These are phyloP conservation scores for Ascocoryne sarcoides DNA, from an alignment of 2,329 filamentous ascomycete species.

Conservation along the genomic window DNA sequence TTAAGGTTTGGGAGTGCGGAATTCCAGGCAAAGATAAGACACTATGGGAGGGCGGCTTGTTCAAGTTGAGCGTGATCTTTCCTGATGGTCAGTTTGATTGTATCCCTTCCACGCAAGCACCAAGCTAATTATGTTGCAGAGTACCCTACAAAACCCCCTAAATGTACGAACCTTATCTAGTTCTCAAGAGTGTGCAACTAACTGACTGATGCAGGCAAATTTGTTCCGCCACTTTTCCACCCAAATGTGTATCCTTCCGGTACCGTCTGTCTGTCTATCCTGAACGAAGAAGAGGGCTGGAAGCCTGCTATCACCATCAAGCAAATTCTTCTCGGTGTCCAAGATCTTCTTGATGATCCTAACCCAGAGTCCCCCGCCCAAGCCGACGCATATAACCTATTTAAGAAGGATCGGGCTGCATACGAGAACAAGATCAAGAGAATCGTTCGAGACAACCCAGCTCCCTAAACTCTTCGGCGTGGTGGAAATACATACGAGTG, in stretches of 20 bases:
- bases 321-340: constrained; percentile 91
- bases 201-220: constrained; percentile 63
- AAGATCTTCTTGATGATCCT: constrained; percentile 90
- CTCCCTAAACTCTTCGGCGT: constrained; percentile 41
- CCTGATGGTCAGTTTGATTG: constrained; percentile 65
- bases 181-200: constrained; percentile 2
- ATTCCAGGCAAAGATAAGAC: constrained; percentile 96
- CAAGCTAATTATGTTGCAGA: constrained; percentile 45
- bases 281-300: constrained; percentile 98
- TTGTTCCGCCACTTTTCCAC: constrained; percentile 90
- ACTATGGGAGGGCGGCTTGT: constrained; percentile 94
- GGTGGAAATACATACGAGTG: background rate
- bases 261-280: constrained; percentile 91
- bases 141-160: constrained; percentile 96
- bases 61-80: constrained; percentile 88
- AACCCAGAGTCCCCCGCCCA: constrained; percentile 96
- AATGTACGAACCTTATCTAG: constrained; percentile 57
- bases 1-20: constrained; percentile 95
- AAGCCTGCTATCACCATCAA: constrained; percentile 98
- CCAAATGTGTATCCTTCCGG: constrained; percentile 98
- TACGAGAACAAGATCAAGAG: constrained; percentile 85
- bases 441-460: constrained; percentile 83
- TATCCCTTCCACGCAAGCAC: background rate
- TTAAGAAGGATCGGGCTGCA: constrained; percentile 77
- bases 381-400: constrained; percentile 94